Evolutionary conservation across 1,284 basidiomycete species (phyloP), one percentile per base, ranked within the genome.

Genomic region (Papiliotrema fonsecae): DNA sequence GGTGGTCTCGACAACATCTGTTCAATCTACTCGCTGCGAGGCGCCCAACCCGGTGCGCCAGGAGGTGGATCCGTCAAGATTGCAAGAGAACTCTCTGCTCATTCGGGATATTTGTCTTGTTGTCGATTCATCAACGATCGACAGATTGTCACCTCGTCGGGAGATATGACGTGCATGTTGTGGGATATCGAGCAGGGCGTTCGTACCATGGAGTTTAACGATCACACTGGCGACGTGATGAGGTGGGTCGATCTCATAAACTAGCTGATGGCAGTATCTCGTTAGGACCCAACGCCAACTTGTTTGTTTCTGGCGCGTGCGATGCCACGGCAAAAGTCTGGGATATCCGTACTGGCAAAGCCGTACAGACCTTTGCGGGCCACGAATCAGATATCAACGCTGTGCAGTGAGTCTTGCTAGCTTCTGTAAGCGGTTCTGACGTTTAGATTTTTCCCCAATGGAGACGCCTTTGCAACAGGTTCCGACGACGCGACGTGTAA

Each of bases 381-480:
- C 96, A 98, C 70, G 94, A 97, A 75, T 93, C 90, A 48, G 96
- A 99, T 72, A 97, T 99, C 77, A 99, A 99, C 74, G 91, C 94
- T 50, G 94, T 98, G 37, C 87, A 88, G 89, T 94, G 69, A 69
- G 88, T 82, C 39, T 35, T 44, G 54, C 44, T 24, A 18, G 30
- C 18, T 35, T 24, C 25, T 3, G 30, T 27, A 6, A 4, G 41
- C 21, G 7, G 13, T 43, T 27, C 6, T 37, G 42, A 48, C 45
- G 30, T 36, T n/a, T 18, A 96, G 92, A 68, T 97, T 97, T 78
- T 97, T 97, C 88, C 94, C 94, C 45, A 97, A 96, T 67, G 94
- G 94, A 58, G 91, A 97, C 72, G 93, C 96, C 0, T 97, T 99
- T 70, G 94, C 92, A 18, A 97, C 96, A 13, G 96, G 96, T 27